phyloP scores from a whole-genome alignment of 1,139 yeast species.

The Lodderomyces oxycetoniae region DNA sequence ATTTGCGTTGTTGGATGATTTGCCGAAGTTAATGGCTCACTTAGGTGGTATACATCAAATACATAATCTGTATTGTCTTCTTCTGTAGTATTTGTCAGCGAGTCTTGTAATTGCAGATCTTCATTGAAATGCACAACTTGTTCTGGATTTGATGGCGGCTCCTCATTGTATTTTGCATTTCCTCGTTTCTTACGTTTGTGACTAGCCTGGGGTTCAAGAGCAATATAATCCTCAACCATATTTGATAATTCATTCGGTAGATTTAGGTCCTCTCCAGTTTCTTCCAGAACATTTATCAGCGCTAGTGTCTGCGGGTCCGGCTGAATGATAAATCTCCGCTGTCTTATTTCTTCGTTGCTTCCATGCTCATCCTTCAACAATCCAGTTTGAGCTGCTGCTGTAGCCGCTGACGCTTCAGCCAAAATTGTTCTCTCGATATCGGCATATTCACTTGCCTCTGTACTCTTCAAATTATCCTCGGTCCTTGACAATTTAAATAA shows the following conservation, averaged over 20 bases:
- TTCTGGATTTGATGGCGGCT: no score
- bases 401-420: slow-evolving; percentile 12
- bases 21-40: slow-evolving; percentile 46
- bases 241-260: slow-evolving; percentile 62
- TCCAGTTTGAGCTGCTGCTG: slow-evolving; percentile 4
- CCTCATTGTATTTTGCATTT: background rate
- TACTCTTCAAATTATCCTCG: slow-evolving; percentile 28
- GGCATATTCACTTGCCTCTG: slow-evolving; percentile 14
- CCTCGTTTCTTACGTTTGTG: slow-evolving; percentile 9
- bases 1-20: slow-evolving; percentile 49
- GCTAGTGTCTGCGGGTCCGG: slow-evolving; percentile 1
- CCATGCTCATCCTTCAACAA: background rate
- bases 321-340: slow-evolving; percentile 4
- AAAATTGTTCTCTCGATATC: slow-evolving; percentile 17
- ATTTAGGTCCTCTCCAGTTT: slow-evolving; percentile 31
- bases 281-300: background rate
- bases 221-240: slow-evolving; percentile 59
- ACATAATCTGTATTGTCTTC: slow-evolving; percentile 70
- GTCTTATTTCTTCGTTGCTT: slow-evolving; percentile 24
- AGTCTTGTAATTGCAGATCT: slow-evolving; percentile 18
- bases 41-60: slow-evolving; percentile 70
- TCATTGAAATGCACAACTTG: no score
- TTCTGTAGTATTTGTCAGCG: no score
- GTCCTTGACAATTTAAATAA: slow-evolving; percentile 65
- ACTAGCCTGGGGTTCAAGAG: slow-evolving; percentile 3